These are phyloP conservation scores for Hymenoscyphus occultus DNA, from an alignment of 2,329 filamentous ascomycete genomes.

Conservation along the genomic window DNA sequence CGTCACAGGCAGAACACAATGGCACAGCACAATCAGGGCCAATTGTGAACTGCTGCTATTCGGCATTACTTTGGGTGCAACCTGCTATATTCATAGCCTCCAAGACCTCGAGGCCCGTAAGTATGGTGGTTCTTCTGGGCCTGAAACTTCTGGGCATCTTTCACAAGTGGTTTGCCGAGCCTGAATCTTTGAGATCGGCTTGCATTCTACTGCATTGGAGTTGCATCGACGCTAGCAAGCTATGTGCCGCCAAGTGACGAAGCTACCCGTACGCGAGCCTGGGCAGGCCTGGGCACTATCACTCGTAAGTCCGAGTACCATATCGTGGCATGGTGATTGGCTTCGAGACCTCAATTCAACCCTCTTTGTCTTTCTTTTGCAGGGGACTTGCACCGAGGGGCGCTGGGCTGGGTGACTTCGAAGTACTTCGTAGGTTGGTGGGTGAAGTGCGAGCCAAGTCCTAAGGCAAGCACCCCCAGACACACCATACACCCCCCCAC, in stretches of 20 bases:
- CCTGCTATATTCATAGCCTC: background rate
- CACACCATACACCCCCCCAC: background rate
- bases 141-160: constrained; percentile 5
- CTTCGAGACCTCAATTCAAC: background rate
- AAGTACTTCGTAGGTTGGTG: background rate
- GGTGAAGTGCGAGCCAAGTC: background rate
- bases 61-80: background rate
- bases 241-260: background rate
- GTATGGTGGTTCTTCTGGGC: background rate
- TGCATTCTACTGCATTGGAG: background rate
- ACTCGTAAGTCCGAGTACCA: background rate
- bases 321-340: constrained; percentile 11
- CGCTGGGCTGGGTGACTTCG: no score
- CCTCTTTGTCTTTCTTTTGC: background rate
- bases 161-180: no score
- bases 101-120: background rate
- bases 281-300: background rate
- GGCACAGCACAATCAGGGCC: no score
- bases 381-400: background rate
- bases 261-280: background rate
- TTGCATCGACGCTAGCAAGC: constrained; percentile 1
- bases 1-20: background rate
- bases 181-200: background rate
- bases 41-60: background rate
- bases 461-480: constrained; percentile 1